Conservation (phyloP, 75 land plant species). For the Chamaecyparis obtusa region DNA sequence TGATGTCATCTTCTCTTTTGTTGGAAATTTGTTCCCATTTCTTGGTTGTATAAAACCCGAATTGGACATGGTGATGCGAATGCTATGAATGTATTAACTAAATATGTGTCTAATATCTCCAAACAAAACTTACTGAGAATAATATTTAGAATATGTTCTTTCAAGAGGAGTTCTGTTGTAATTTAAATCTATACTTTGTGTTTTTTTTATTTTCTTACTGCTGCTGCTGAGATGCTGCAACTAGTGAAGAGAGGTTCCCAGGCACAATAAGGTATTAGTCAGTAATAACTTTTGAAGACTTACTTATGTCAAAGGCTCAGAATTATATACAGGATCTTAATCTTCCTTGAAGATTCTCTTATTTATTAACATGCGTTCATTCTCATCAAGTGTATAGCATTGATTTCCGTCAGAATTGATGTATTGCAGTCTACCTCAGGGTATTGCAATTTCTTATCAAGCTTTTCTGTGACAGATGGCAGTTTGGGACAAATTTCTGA, state of each 20-base stretch:
- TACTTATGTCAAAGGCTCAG: too few species aligned
- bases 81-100: neutral
- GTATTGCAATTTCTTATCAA: neutral
- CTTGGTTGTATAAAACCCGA: neutral
- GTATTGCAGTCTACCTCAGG: neutral
- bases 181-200: neutral
- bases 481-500: too few species aligned
- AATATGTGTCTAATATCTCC: neutral
- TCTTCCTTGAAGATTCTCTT: neutral
- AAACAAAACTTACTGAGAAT: neutral
- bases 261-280: neutral
- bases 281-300: neutral
- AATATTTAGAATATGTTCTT: neutral
- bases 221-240: neutral
- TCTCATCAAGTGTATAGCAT: too few species aligned
- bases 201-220: neutral
- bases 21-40: neutral
- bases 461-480: too few species aligned
- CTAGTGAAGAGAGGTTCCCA: neutral
- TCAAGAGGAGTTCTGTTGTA: neutral
- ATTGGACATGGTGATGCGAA: neutral
- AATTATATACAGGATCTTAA: neutral
- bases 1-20: neutral
- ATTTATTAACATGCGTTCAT: neutral
- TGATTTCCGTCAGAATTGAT: neutral